Base-by-base conservation (phyloP, 352 stramenopile genomes). In the Phytophthora boehmeriae region DNA sequence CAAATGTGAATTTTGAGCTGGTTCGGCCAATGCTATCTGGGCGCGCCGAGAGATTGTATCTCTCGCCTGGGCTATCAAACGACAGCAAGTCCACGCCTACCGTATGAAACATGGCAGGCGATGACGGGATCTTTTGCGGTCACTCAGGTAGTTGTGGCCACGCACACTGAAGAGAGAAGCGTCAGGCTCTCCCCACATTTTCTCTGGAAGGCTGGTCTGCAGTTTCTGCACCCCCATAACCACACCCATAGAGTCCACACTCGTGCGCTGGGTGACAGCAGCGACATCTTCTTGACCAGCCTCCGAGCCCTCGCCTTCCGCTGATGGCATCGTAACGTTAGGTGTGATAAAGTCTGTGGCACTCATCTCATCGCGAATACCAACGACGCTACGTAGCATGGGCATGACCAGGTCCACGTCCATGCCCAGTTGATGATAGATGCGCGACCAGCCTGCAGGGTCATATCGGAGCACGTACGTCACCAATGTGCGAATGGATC, bases 361-460 rank as follows among this genome's bases (percentile, higher is more conserved):
- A 38, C 82, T 94, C 78, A 95, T 89, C 66, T 96, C 88, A 20
- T 96, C 88, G 11, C 86, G 86, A 52, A 96, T 93, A 23, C 88
- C 88, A 10, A 95, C 78, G 13, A 96, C 82, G 43, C 79, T 88
- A 23, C 88, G 84, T 27, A 96, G 78, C 84, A 94, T 93, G 8
- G 88, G 88, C 70, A 96, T 82, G 13, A 88, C 84, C 17, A 93
- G 50, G 54, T 96, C 88, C 27, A 96, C 84, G 54, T 93, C 88
- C 88, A 95, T 95, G 20, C 88, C 88, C n/a, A 96, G 81, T 57
- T 94, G 86, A 32, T 93, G 83, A 66, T 95, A 96, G 42, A 94
- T 86, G 8, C 77, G 75, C 23, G 86, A 92, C 82, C 86, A 93
- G 34, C 88, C 88, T 6, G 76, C 74, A 8, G 88, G 75, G 51